Conservation (phyloP, 768 basidiomycete species). For the Mycena leptocephala region DNA sequence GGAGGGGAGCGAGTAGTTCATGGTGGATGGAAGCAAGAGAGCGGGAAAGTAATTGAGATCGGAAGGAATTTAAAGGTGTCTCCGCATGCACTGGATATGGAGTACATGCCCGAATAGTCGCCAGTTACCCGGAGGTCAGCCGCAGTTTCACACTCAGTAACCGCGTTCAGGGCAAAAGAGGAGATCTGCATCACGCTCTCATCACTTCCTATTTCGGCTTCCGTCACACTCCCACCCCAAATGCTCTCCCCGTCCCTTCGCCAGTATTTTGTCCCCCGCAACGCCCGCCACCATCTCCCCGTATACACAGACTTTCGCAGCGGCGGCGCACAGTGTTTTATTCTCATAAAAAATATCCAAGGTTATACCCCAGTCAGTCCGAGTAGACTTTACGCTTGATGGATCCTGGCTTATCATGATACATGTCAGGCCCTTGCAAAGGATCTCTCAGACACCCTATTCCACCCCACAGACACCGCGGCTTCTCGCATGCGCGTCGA, state of each 20-base stretch:
- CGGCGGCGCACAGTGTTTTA: constrained; percentile 69
- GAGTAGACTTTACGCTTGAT: background rate
- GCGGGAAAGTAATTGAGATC: constrained; percentile 3
- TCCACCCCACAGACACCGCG: constrained; percentile 61
- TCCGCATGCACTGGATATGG: constrained; percentile 30
- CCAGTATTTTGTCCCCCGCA: constrained; percentile 77
- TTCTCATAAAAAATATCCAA: constrained; percentile 79
- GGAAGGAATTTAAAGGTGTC: constrained; percentile 48
- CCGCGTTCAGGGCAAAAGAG: background rate
- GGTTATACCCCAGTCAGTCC: constrained; percentile 71
- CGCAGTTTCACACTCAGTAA: no score
- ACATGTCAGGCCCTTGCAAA: constrained; percentile 68
- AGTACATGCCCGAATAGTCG: constrained; percentile 6
- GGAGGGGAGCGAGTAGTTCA: constrained; percentile 38
- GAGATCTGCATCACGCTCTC: background rate
- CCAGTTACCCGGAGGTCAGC: constrained; percentile 2
- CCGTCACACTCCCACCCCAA: background rate
- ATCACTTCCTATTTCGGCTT: background rate
- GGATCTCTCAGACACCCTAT: constrained; percentile 70
- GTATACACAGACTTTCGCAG: constrained; percentile 86
- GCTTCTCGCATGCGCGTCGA: constrained; percentile 66
- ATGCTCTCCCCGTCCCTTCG: background rate
- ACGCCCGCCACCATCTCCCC: constrained; percentile 77
- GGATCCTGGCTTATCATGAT: constrained; percentile 33
- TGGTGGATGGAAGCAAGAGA: constrained; percentile 37